Percentiles rank a stretch among this genome's conserved stretches.
Evolutionary conservation across 2,329 filamentous ascomycete species (phyloP).

Genomic region (Fusarium armeniacum): DNA sequence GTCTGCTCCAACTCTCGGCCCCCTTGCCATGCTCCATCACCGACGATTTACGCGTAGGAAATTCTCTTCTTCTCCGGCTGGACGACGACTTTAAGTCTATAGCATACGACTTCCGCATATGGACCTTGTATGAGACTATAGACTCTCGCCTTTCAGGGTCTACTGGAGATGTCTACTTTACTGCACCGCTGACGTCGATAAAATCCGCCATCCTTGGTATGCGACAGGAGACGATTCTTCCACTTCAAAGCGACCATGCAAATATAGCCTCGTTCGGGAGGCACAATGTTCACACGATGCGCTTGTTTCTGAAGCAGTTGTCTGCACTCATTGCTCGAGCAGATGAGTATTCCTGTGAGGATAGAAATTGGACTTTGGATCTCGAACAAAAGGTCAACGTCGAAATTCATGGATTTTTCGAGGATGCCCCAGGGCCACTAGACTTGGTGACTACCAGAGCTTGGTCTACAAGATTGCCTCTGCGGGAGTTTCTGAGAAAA

Average conservation of each 20-base stretch:
- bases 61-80: conserved; percentile 62
- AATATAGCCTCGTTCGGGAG: conserved; percentile 68
- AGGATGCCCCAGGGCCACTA: conserved; percentile 60
- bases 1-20: conserved; percentile 64
- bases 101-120: conserved; percentile 70
- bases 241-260: conserved; percentile 68
- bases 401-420: conserved; percentile 71
- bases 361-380: conserved; percentile 61
- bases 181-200: conserved; percentile 70
- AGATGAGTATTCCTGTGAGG: conserved; percentile 50
- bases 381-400: conserved; percentile 68
- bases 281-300: conserved; percentile 64
- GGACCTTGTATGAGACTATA: conserved; percentile 74
- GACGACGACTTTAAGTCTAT: conserved; percentile 70
- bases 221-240: conserved; percentile 65
- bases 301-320: conserved; percentile 56
- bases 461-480: conserved; percentile 65
- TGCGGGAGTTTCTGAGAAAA: conserved; percentile 67
- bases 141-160: conserved; percentile 68
- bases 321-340: conserved; percentile 53
- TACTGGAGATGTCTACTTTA: conserved; percentile 66
- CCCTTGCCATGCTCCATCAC: conserved; percentile 66
- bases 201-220: conserved; percentile 67
- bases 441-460: conserved; percentile 60
- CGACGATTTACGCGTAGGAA: conserved; percentile 65